These are phyloP conservation scores for Solanum clarkiae DNA, from an alignment of 257 asterid genomes.

Conservation along the genomic window DNA sequence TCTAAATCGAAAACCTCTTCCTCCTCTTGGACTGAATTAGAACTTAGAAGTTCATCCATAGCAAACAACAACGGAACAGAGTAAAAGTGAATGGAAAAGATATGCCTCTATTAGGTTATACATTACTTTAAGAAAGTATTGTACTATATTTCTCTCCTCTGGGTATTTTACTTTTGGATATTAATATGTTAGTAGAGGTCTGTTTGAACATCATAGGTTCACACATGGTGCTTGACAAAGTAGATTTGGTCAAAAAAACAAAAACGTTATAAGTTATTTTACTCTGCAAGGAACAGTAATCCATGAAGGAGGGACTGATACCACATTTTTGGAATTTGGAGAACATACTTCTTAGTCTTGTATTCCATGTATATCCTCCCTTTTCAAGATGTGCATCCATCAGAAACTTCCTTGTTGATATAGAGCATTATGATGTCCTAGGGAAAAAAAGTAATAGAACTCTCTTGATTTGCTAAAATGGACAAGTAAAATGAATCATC, in stretches of 20 bases:
- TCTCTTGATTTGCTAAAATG: background rate
- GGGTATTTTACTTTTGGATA: background rate
- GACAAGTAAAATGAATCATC: background rate
- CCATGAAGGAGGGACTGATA: background rate
- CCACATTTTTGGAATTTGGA: background rate
- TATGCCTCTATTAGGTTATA: background rate
- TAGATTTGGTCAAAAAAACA: background rate
- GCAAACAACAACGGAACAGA: background rate
- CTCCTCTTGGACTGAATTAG: background rate
- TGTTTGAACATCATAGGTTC: background rate
- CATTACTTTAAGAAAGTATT: background rate
- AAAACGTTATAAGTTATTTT: background rate
- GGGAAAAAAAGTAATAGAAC: background rate
- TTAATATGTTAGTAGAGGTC: background rate
- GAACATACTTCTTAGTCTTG: background rate
- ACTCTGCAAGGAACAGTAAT: background rate
- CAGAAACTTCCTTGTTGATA: background rate
- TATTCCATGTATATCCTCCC: background rate
- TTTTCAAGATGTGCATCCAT: background rate
- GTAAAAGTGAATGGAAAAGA: background rate
- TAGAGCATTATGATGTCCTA: background rate
- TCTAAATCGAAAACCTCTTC: background rate
- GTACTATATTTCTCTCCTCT: background rate
- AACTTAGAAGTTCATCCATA: background rate
- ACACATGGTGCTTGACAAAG: background rate